Conservation (phyloP, 176 grass and related monocot species). For the Tillandsia fasciculata region DNA sequence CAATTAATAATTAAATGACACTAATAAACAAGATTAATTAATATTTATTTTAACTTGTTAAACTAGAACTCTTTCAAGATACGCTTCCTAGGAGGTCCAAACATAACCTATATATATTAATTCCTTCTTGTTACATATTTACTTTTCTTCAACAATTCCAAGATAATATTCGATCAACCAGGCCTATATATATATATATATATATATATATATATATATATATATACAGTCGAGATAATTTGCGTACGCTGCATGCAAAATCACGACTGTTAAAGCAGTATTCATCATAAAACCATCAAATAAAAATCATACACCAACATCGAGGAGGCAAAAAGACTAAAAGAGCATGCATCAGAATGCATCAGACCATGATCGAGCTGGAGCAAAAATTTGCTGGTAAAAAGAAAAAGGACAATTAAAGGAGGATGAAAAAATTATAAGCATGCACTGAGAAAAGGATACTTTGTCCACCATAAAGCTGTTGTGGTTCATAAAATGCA, state of each 20-base stretch:
- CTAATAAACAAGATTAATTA: too few relatives aligned
- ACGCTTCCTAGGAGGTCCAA: too few relatives aligned
- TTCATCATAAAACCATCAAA: slow-evolving; percentile 31
- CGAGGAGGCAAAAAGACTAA: slow-evolving; percentile 14
- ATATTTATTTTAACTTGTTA: too few relatives aligned
- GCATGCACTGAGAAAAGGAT: slow-evolving; percentile 54
- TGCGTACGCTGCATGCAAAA: not conserved
- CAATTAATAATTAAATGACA: too few relatives aligned
- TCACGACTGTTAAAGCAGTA: not conserved
- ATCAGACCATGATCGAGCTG: slow-evolving; percentile 63
- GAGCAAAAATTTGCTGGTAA: slow-evolving; percentile 48
- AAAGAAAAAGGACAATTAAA: slow-evolving; percentile 46
- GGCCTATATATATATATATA: too few relatives aligned
- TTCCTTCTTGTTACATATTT: too few relatives aligned
- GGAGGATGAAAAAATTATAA: slow-evolving; percentile 59
- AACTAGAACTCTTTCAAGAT: too few relatives aligned
- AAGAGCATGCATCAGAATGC: slow-evolving; percentile 4
- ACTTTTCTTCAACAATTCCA: too few relatives aligned
- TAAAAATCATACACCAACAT: slow-evolving; percentile 21
- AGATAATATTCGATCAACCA: too few relatives aligned
- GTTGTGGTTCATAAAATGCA: slow-evolving; percentile 15
- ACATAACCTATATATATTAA: too few relatives aligned
- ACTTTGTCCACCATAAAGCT: slow-evolving; percentile 9
- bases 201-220: too few relatives aligned
- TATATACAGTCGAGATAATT: not conserved